Percentiles rank a stretch among this genome's conserved stretches.
phyloP scores from a whole-genome alignment of 805 yeast species.

The Cyberlindnera subsufficiens region DNA sequence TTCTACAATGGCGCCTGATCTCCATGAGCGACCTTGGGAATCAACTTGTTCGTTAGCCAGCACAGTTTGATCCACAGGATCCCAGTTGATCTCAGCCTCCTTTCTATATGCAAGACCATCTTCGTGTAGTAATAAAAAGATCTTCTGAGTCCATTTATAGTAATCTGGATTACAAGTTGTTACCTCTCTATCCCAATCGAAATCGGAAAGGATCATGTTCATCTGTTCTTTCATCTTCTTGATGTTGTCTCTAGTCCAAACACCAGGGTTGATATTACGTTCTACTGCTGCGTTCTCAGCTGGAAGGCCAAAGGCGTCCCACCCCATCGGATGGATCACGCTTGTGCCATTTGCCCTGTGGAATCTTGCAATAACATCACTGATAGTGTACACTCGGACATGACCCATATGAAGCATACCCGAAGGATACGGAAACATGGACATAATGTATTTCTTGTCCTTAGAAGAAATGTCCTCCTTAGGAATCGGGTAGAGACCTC shows the following conservation, averaged over 20 bases:
- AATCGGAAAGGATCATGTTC: constrained; percentile 70
- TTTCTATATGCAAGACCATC: constrained; percentile 81
- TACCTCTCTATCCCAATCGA: constrained; percentile 91
- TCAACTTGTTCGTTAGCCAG: constrained; percentile 97
- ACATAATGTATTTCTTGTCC: constrained; percentile 53
- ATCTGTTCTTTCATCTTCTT: constrained; percentile 80
- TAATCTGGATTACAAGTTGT: constrained; percentile 83
- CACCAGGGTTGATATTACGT: constrained; percentile 67
- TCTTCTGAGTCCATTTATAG: constrained; percentile 88
- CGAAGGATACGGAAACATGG: constrained; percentile 97
- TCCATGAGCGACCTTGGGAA: constrained; percentile 85
- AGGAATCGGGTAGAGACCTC: constrained; percentile 32
- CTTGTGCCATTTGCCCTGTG: constrained; percentile 68
- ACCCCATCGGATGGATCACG: constrained; percentile 96
- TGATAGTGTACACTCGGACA: constrained; percentile 84
- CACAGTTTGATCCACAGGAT: constrained; percentile 92
- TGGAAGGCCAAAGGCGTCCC: constrained; percentile 98
- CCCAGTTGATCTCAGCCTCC: constrained; percentile 94
- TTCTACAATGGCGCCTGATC: constrained; percentile 94
- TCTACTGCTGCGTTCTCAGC: constrained; percentile 98
- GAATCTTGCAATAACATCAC: constrained; percentile 78
- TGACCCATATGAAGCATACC: constrained; percentile 94
- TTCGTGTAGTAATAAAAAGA: constrained; percentile 67
- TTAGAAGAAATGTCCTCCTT: constrained; percentile 10
- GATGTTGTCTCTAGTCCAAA: constrained; percentile 83